Evolutionary conservation across 1,139 yeast genomes (phyloP).

Genomic region (Pichia sp.): DNA sequence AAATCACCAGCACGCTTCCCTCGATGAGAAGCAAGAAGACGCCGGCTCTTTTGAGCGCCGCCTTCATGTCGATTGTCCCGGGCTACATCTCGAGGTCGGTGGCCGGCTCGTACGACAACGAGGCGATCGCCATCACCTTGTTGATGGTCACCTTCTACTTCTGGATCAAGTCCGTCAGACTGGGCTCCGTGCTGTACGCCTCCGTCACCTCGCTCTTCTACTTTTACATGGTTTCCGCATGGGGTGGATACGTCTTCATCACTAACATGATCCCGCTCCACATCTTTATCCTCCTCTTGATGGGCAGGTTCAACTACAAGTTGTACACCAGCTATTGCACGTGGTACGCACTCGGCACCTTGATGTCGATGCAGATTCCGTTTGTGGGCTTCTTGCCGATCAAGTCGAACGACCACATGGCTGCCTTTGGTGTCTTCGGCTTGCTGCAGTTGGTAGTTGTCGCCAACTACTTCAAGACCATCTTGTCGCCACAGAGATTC

Average conservation of each 20-base stretch:
- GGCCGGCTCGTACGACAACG: conserved; percentile 98
- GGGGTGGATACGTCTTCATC: conserved; percentile 99
- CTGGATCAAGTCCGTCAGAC: conserved; percentile 91
- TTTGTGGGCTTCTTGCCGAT: conserved; percentile 97
- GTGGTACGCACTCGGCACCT: conserved; percentile 94
- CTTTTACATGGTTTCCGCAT: conserved; percentile 99
- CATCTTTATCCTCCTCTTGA: conserved; percentile 79
- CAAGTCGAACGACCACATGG: conserved; percentile 97
- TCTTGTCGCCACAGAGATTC: conserved; percentile 72
- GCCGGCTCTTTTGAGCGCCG: conserved; percentile 89
- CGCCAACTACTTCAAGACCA: conserved; percentile 75
- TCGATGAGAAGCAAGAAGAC: conserved; percentile 35
- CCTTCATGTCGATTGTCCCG: conserved; percentile 96
- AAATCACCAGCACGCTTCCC: conserved; percentile 67
- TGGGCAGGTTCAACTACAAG: conserved; percentile 89
- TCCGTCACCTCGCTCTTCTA: conserved; percentile 82
- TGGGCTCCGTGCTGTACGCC: conserved; percentile 85
- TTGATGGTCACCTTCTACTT: conserved; percentile 92
- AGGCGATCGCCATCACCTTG: conserved; percentile 95
- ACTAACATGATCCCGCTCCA: conserved; percentile 97
- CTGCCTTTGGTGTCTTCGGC: conserved; percentile 96
- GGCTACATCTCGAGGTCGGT: conserved; percentile 98
- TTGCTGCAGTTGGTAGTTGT: conserved; percentile 85
- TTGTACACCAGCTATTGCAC: conserved; percentile 90
- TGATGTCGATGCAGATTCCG: conserved; percentile 98